Evolutionary conservation across 129 eudicot genomes (phyloP), one percentile per base, ranked within the genome.

Genomic region (Kitagawia praeruptora): DNA sequence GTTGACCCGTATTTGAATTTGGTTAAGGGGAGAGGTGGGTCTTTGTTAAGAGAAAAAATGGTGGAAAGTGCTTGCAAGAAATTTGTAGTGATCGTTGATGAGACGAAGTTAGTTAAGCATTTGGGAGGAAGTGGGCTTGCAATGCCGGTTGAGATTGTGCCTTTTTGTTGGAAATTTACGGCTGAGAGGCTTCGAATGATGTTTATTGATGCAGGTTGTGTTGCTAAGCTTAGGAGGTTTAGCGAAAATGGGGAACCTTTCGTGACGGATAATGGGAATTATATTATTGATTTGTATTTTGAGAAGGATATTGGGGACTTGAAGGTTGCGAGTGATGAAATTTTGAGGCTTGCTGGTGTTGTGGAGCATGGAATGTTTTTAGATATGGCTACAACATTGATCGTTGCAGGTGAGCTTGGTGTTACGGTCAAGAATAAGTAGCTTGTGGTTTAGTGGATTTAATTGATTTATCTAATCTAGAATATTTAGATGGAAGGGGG

Each of bases 331-430:
- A 92, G 98, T 48, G 96, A 93, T 83, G 82, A 87, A 8, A 91
- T 91, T 15, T 80, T 93, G 89, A 85, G 96, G 82, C 83, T 91
- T 34, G 92, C 94, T 38, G 93, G 98, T 3, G 90, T 93, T 12
- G 98, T 93, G 16, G 98, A 93, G 81, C 98, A 93, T 77, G 98
- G 98, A 75, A 91, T 93, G 98, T 93, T 93, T 83, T 79, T 93
- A 83, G 91, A 85, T 41, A 89, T 93, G 96, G 94, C 98, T 2
- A 91, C 94, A 19, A 91, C 94, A 34, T 85, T 93, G 76, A 93
- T 93, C 75, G 90, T 93, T 19, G 96, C 96, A 13, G 91, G 98
- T 8, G 89, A 89, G 51, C 80, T 87, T 14, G 98, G 96, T 19
- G 88, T 93, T 42, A 82, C 91, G 11, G 89, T 93, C 41, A 90